Conservation (phyloP, 1,284 basidiomycete genomes). For the Fomitiporia mediterranea region DNA sequence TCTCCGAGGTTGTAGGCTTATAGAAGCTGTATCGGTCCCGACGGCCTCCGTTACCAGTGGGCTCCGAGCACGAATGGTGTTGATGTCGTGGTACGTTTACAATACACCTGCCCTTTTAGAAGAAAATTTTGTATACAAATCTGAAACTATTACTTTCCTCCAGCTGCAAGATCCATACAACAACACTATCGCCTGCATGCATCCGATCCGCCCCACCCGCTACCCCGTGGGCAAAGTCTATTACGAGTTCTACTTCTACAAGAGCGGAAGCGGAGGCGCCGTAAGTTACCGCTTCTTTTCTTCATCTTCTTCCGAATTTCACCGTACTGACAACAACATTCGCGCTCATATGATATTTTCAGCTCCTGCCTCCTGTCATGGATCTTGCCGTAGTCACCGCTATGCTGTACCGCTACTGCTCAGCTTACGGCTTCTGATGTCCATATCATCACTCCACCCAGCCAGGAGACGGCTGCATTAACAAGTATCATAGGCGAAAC, state of each 20-base stretch:
- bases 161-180: conserved; percentile 69
- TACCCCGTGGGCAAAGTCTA: conserved; percentile 81
- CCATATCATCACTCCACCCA: no score
- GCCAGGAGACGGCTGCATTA: no score
- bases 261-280: conserved; percentile 64
- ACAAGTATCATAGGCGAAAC: no score
- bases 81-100: conserved; percentile 60
- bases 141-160: conserved; percentile 17
- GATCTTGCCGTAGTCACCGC: conserved; percentile 77
- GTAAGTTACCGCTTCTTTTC: conserved; percentile 45
- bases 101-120: conserved; percentile 23
- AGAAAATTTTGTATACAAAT: conserved; percentile 21
- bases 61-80: conserved; percentile 50
- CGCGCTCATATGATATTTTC: no score
- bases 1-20: conserved; percentile 43
- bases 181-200: conserved; percentile 71
- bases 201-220: conserved; percentile 64
- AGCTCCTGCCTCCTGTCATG: conserved; percentile 85
- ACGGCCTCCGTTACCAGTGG: conserved; percentile 76
- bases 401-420: conserved; percentile 77
- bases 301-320: not conserved
- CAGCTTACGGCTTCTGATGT: conserved; percentile 57
- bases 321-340: not conserved
- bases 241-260: conserved; percentile 76
- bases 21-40: conserved; percentile 72